Conservation (phyloP, 1,284 basidiomycete genomes). For the Cryptococcus amylolentus region DNA sequence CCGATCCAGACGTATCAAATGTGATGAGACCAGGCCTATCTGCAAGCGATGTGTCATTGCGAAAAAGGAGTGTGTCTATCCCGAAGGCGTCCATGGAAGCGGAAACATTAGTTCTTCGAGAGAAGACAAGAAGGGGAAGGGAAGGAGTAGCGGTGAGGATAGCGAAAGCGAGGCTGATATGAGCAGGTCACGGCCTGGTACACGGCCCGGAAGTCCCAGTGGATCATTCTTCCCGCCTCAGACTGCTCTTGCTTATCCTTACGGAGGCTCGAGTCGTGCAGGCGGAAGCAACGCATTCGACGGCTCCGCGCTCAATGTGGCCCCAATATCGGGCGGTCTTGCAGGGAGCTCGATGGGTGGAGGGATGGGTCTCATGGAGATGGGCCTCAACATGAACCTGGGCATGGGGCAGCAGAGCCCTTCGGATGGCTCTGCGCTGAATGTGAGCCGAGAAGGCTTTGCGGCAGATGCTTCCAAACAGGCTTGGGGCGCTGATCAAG, state of each 20-base stretch:
- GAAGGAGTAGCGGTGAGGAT: conserved; percentile 8
- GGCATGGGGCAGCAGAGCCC: too few relatives aligned
- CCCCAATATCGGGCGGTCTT: not conserved
- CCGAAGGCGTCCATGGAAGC: conserved; percentile 21
- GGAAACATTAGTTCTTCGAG: not conserved
- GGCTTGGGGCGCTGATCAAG: conserved; percentile 17
- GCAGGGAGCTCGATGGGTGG: not conserved
- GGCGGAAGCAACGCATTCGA: not conserved
- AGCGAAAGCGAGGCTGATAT: conserved; percentile 14
- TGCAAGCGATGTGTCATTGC: conserved; percentile 43
- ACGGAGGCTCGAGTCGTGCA: not conserved
- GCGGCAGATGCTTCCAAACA: conserved; percentile 14
- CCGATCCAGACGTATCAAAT: conserved; percentile 44
- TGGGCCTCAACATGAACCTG: not conserved
- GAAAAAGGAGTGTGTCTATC: conserved; percentile 41
- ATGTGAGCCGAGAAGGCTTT: not conserved
- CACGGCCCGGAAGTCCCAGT: too few relatives aligned
- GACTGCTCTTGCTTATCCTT: not conserved
- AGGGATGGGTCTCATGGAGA: conserved; percentile 4
- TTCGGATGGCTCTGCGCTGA: too few relatives aligned
- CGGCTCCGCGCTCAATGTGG: not conserved
- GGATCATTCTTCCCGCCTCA: not conserved
- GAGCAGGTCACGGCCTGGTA: not conserved
- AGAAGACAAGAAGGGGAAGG: not conserved
- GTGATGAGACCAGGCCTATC: conserved; percentile 42